A percentile compares a stretch with the other conserved stretches of the same genome.
phyloP scores from a whole-genome alignment of 305 asterid species.

The Fraxinus velutina region DNA sequence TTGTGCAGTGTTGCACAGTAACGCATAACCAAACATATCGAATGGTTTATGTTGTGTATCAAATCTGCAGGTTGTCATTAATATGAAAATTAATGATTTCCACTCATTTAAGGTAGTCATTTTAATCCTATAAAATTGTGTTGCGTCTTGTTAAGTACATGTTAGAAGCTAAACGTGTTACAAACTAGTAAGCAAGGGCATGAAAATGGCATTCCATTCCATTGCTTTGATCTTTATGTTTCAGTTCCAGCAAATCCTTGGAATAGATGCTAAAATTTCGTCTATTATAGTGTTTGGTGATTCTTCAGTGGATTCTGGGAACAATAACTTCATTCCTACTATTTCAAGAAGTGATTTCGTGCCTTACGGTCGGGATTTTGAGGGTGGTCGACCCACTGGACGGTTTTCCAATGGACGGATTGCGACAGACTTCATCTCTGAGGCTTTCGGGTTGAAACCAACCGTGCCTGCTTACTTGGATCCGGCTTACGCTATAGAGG shows the following conservation, averaged over 20 bases:
- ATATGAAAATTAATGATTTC: not conserved
- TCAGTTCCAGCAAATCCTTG: constrained; percentile 18
- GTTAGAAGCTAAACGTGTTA: not conserved
- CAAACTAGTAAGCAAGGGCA: not conserved
- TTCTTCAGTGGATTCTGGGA: constrained; percentile 76
- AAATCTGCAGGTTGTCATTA: not conserved
- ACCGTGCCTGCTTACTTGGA: constrained; percentile 65
- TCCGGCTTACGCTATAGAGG: constrained; percentile 50
- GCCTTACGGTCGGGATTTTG: constrained; percentile 75
- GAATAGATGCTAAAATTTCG: constrained; percentile 37
- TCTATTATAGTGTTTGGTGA: constrained; percentile 76
- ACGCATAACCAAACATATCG: not conserved
- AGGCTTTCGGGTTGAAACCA: constrained; percentile 55
- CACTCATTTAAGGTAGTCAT: not conserved
- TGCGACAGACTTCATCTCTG: constrained; percentile 64
- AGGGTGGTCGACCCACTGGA: constrained; percentile 54
- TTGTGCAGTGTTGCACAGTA: not conserved
- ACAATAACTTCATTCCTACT: constrained; percentile 63
- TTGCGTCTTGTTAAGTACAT: not conserved
- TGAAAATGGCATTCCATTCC: constrained; percentile 12
- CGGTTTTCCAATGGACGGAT: constrained; percentile 69
- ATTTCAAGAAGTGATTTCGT: constrained; percentile 55
- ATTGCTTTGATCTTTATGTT: constrained; percentile 17
- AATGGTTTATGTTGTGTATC: not conserved
- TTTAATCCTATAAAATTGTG: not conserved